Base-by-base conservation (phyloP, 331 rosid species). In the Malus hybrid region DNA sequence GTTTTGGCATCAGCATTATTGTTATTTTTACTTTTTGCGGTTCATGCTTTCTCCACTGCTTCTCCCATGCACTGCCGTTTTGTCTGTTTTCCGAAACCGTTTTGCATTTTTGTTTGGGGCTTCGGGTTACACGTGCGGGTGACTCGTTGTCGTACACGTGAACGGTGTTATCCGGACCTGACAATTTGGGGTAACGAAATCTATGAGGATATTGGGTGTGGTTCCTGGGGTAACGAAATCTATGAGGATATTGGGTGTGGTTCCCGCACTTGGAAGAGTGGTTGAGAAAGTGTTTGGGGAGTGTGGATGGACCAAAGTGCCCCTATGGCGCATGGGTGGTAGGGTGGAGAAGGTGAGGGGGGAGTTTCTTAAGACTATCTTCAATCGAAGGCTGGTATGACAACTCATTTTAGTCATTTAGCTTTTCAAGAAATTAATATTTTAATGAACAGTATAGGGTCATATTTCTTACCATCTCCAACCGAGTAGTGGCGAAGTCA, bases 71-170 rank as follows among this genome's bases (percentile, higher is more conserved):
- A 36, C 44, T 36, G 52, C 29, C 55, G 73, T 74, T 67, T 78
- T 74, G 84, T 74, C 73, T 48, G 44, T 59, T 81, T 69, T 16
- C 42, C 19, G 15, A 76, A 66, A 73, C 71, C 73, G 67, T 76
- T 81, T 80, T n/a, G 72, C 61, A 44, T 34, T 61, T 56, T 11
- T 12, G 70, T 42, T 61, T 63, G 57, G 46, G 46, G 73, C 64
- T 27, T 73, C 66, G 2, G n/a, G 29, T 65, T 78, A 72, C 85
- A 85, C 85, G 86, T 82, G 89, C 76, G 75, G 65, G 5, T 67
- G 22, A 22, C 64, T 80, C 85, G 18, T 29, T 62, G 36, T 77
- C 61, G 70, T 71, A 19, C 85, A 82, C 85, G 86, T 78, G 81
- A 55, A 77, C 70, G 66, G 65, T 5, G 2, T 8, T 16, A 11